Evolutionary conservation across 129 eudicot genomes (phyloP).

Genomic region (Artemisia annua): DNA sequence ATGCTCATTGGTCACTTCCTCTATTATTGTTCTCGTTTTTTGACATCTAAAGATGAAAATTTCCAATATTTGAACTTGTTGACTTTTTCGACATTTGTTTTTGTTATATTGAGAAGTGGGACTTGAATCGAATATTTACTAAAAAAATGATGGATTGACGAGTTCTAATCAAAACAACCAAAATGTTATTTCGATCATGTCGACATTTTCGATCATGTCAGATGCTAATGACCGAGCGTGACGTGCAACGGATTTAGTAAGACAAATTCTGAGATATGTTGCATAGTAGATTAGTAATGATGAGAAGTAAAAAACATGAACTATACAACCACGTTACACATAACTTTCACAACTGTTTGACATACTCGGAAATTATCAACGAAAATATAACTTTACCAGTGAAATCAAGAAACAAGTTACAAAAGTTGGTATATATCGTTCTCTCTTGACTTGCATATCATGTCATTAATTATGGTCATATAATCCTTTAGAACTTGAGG

Average conservation of each 20-base stretch:
- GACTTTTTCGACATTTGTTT: not conserved
- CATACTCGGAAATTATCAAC: not conserved
- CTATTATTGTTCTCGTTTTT: not conserved
- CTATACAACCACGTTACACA: too few species aligned
- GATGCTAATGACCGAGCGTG: constrained; percentile 7
- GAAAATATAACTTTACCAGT: too few species aligned
- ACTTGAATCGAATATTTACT: constrained; percentile 7
- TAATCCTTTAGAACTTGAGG: not conserved
- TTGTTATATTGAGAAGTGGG: not conserved
- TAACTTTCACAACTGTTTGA: too few species aligned
- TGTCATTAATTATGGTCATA: not conserved
- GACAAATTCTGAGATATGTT: not conserved
- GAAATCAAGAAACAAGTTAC: too few species aligned
- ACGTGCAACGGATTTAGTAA: not conserved
- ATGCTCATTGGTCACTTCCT: constrained; percentile 17
- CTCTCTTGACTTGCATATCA: constrained; percentile 7
- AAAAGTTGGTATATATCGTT: constrained; percentile 9
- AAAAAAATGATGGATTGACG: not conserved
- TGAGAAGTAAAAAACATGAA: too few species aligned
- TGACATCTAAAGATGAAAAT: constrained; percentile 2
- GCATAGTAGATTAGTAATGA: too few species aligned
- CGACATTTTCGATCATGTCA: not conserved
- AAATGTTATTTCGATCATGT: constrained; percentile 9
- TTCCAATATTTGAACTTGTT: constrained; percentile 11
- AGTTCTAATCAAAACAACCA: constrained; percentile 5